Percentiles rank a stretch among this genome's conserved stretches.
These are phyloP conservation scores for Solanum microdontum DNA, from an alignment of 257 asterid species.

Conservation along the genomic window DNA sequence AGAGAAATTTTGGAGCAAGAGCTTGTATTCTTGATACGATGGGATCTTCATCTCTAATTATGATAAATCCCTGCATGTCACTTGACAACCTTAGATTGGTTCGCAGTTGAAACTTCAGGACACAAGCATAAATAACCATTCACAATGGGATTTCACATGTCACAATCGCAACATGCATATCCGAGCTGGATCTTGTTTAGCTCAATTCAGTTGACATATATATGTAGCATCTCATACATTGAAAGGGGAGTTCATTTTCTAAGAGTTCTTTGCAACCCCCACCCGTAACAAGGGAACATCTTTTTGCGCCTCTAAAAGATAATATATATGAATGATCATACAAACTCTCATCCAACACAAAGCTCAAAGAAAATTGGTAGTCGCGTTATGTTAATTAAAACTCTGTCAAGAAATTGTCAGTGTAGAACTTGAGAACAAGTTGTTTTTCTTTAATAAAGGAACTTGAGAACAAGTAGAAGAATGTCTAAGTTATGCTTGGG, in stretches of 20 bases:
- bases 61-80: conserved; percentile 50
- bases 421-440: background rate
- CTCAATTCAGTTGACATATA: background rate
- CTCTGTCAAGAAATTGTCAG: background rate
- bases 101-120: background rate
- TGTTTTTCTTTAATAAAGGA: background rate
- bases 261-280: background rate
- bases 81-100: background rate
- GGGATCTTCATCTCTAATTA: conserved; percentile 69
- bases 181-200: background rate
- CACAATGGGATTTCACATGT: background rate
- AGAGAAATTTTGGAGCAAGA: conserved; percentile 65
- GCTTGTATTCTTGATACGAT: conserved; percentile 34
- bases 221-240: background rate
- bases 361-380: background rate
- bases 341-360: background rate
- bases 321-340: background rate
- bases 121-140: background rate
- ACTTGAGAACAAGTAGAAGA: background rate
- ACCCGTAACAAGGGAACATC: background rate
- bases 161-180: background rate
- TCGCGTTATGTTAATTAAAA: background rate
- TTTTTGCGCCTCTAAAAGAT: background rate
- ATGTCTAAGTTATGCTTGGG: background rate
- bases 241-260: too few relatives aligned